Conservation (phyloP, 2,329 filamentous ascomycete species). For the Madurella mycetomatis region DNA sequence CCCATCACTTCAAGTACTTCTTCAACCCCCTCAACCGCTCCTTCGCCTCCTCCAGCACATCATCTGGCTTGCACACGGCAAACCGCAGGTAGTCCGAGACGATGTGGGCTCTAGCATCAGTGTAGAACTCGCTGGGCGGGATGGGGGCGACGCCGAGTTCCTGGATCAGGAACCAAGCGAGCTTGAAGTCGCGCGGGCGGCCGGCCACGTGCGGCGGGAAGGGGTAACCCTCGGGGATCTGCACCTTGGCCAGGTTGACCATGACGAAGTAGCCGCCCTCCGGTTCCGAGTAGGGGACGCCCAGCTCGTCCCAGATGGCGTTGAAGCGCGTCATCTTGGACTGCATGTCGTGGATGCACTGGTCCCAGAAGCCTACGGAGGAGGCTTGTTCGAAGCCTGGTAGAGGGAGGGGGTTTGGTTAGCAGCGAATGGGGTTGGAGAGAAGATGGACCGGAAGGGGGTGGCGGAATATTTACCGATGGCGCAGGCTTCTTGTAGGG, state of each 20-base stretch:
- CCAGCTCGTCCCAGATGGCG: slow-evolving; percentile 69
- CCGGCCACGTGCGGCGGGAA: slow-evolving; percentile 86
- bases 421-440: background rate
- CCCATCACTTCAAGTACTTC: slow-evolving; percentile 55
- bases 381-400: slow-evolving; percentile 81
- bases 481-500: slow-evolving; percentile 88
- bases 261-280: slow-evolving; percentile 98
- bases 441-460: background rate
- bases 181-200: slow-evolving; percentile 87
- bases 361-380: slow-evolving; percentile 78
- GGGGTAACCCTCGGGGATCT: slow-evolving; percentile 74
- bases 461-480: slow-evolving; percentile 53
- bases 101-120: slow-evolving; percentile 72
- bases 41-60: slow-evolving; percentile 75
- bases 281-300: slow-evolving; percentile 79
- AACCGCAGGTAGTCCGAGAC: slow-evolving; percentile 93
- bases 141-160: slow-evolving; percentile 95
- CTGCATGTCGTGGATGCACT: slow-evolving; percentile 81
- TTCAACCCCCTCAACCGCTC: slow-evolving; percentile 67
- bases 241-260: slow-evolving; percentile 85
- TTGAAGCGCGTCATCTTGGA: slow-evolving; percentile 85
- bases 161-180: slow-evolving; percentile 94
- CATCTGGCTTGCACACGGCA: slow-evolving; percentile 92
- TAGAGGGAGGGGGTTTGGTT: background rate
- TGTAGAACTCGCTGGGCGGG: slow-evolving; percentile 96